Evolutionary conservation across 2,329 filamentous ascomycete genomes (phyloP).

Genomic region (Apiospora malaysiana): DNA sequence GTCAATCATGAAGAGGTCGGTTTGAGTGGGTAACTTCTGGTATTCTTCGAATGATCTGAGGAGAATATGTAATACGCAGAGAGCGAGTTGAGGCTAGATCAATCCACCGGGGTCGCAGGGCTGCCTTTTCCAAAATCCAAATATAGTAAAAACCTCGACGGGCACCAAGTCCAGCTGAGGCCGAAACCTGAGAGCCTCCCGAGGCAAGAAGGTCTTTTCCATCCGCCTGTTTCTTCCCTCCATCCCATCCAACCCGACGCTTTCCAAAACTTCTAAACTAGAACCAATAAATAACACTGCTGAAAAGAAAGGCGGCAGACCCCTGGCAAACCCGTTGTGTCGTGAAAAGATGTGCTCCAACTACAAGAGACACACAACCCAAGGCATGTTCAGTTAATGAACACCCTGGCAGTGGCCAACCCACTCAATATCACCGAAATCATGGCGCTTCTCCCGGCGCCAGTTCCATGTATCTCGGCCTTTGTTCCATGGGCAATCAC

Average conservation of each 20-base stretch:
- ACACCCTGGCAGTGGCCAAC: slow-evolving; percentile 86
- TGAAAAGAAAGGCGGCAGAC: slow-evolving; percentile 36
- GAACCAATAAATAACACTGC: slow-evolving; percentile 37
- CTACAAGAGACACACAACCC: slow-evolving; percentile 62
- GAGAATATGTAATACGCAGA: slow-evolving; percentile 66
- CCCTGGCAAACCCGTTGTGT: slow-evolving; percentile 33
- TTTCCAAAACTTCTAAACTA: slow-evolving; percentile 26
- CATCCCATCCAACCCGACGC: slow-evolving; percentile 20
- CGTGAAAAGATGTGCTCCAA: slow-evolving; percentile 49
- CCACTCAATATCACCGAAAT: slow-evolving; percentile 87
- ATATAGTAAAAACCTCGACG: slow-evolving; percentile 25
- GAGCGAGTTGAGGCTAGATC: slow-evolving; percentile 61
- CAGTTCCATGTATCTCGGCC: slow-evolving; percentile 63
- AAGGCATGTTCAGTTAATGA: slow-evolving; percentile 40
- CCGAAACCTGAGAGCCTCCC: slow-evolving; percentile 33
- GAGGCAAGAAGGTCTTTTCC: slow-evolving; percentile 28
- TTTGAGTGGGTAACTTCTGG: slow-evolving; percentile 71
- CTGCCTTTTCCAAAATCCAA: slow-evolving; percentile 41
- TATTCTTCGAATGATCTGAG: slow-evolving; percentile 54
- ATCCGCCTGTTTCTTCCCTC: slow-evolving; percentile 1
- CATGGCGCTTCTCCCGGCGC: slow-evolving; percentile 66
- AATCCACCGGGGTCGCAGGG: slow-evolving; percentile 35
- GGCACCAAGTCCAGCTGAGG: slow-evolving; percentile 23
- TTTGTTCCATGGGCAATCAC: slow-evolving; percentile 62
- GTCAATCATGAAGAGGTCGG: neutral